Evolutionary conservation across 2,329 filamentous ascomycete species (phyloP), one percentile per base, ranked within the genome.

Genomic region (Pseudohalonectria lignicola): DNA sequence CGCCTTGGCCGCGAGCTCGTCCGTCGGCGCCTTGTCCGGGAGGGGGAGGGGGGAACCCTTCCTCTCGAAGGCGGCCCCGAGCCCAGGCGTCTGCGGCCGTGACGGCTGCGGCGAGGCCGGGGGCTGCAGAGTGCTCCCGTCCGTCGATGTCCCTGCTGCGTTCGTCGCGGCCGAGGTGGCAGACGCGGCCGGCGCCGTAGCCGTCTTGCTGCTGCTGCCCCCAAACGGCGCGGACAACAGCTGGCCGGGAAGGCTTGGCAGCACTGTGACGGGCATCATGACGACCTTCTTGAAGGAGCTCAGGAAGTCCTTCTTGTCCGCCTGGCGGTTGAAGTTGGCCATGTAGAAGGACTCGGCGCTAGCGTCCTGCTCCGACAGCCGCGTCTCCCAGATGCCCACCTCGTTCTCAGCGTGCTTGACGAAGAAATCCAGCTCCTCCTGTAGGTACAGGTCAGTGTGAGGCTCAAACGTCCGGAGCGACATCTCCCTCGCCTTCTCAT

Each of bases 201-300:
- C 8, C 8, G 31, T 10, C 39, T 52, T 30, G 40, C 41, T 41
- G 31, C 41, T 4, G 40, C 35, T 20, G 46, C 37, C 39, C 43
- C 62, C 69, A 52, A 77, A 85, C 39, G 70, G 70, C n/a, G 66
- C 75, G 8, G 67, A 65, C 36, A 75, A 63, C 5, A 74, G 60
- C 43, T 86, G 70, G 23, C 71, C 71, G 3, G 81, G 58, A 45
- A 82, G 74, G 34, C 74, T 79, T 2, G 86, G 85, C 4, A 96
- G 66, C 8, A 87, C 90, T 37, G 86, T 94, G 35, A 98, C 90
- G 2, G 92, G 92, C 79, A 94, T 93, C 88, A 98, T 95, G 46
- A 98, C 85, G 8, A 98, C 92, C 59, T 96, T 96, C 54, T 87
- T 95, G 68, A 98, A 98, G 0, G 88, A 94, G 33, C 81, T 92